Conservation (phyloP, 345 rosid species). For the Litchi chinensis region DNA sequence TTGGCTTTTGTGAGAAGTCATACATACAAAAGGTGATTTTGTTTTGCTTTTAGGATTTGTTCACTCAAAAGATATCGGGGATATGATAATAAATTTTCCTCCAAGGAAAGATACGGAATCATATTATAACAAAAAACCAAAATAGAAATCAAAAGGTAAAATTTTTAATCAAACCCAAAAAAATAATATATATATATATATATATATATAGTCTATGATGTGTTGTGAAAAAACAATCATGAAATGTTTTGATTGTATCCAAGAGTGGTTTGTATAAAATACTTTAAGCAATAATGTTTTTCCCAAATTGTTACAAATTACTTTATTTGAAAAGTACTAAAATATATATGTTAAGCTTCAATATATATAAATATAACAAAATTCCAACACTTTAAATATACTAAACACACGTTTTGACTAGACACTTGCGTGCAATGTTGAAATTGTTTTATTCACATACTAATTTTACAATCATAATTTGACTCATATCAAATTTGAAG, state of each 20-base stretch:
- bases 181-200: too few relatives aligned
- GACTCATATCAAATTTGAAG: too few relatives aligned
- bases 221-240: not conserved
- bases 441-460: not conserved
- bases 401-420: not conserved
- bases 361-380: too few relatives aligned
- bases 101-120: not conserved
- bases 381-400: not conserved
- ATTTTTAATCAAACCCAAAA: not conserved
- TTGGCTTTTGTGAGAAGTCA: conserved; percentile 18
- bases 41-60: conserved; percentile 1
- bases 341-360: too few relatives aligned
- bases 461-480: too few relatives aligned
- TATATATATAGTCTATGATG: not conserved
- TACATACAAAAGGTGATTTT: not conserved
- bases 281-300: not conserved
- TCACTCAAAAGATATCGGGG: not conserved
- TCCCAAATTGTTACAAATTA: not conserved
- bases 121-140: not conserved
- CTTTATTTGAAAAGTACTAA: too few relatives aligned
- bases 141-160: not conserved
- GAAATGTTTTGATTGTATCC: not conserved
- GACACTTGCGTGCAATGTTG: too few relatives aligned
- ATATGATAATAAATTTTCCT: not conserved
- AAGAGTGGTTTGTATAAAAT: too few relatives aligned